Conservation (phyloP, 345 rosid species). For the Citrus cavaleriei region DNA sequence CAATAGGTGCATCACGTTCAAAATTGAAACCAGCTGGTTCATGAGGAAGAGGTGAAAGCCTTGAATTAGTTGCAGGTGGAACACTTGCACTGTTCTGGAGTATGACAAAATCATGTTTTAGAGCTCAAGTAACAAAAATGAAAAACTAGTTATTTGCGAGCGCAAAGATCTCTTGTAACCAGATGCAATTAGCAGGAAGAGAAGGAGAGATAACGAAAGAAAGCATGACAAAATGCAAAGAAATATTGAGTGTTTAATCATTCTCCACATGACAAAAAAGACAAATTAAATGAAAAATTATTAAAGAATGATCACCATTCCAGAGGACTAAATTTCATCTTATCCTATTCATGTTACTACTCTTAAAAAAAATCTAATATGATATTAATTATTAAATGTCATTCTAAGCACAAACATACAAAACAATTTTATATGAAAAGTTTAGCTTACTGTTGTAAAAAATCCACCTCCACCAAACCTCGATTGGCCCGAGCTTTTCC, state of each 20-base stretch:
- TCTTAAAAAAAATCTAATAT: background rate
- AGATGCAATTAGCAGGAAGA: background rate
- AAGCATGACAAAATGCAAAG: background rate
- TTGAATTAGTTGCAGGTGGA: conserved; percentile 70
- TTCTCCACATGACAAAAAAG: background rate
- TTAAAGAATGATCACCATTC: background rate
- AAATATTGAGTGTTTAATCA: background rate
- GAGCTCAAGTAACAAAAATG: background rate
- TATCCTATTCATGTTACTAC: background rate
- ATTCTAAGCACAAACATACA: background rate
- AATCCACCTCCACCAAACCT: conserved; percentile 48
- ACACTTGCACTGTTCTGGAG: conserved; percentile 52
- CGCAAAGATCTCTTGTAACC: background rate
- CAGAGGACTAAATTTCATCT: background rate
- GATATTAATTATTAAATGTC: background rate
- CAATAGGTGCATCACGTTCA: conserved; percentile 71
- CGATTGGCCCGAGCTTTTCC: conserved; percentile 38
- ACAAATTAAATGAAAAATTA: background rate
- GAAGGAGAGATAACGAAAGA: background rate
- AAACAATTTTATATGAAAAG: conserved; percentile 1
- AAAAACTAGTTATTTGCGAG: background rate
- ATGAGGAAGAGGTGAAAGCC: conserved; percentile 96
- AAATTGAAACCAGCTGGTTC: conserved; percentile 78
- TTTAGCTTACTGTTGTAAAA: conserved; percentile 45
- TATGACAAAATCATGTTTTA: background rate